phyloP scores from a whole-genome alignment of 2,329 filamentous ascomycete genomes.

The Didymellaceae sp. region DNA sequence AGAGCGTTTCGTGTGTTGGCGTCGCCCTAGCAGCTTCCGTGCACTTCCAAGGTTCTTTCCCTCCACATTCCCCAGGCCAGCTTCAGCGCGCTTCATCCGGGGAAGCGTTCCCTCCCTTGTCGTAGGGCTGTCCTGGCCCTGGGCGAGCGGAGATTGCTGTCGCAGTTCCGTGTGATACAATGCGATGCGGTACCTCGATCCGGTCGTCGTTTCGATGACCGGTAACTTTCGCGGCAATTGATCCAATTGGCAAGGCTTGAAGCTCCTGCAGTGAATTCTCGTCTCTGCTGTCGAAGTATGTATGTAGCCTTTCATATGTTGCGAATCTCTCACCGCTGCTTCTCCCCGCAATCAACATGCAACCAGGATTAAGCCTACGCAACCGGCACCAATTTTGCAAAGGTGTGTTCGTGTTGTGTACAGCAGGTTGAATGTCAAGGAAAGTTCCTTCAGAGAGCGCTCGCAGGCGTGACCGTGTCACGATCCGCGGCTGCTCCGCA shows the following conservation, averaged over 20 bases:
- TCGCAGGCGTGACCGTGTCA: no score
- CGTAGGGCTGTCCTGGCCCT: constrained; percentile 10
- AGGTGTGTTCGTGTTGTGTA: no score
- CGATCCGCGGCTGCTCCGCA: no score
- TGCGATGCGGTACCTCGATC: constrained; percentile 6
- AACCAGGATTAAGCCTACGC: no score
- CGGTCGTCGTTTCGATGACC: background rate
- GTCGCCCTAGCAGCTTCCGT: constrained; percentile 7
- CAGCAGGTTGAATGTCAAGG: no score
- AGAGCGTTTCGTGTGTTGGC: constrained; percentile 18
- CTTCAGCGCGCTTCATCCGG: constrained; percentile 27
- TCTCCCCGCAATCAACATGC: no score
- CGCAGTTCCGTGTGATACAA: background rate
- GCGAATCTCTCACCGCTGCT: constrained; percentile 18
- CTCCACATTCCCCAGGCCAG: constrained; percentile 28
- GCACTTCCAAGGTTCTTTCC: constrained; percentile 11
- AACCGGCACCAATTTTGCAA: background rate
- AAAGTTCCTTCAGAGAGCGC: no score
- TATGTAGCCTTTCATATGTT: constrained; percentile 4
- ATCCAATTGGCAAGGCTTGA: constrained; percentile 2
- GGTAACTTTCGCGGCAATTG: background rate
- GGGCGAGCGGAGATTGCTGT: constrained; percentile 5
- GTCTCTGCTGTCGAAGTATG: background rate
- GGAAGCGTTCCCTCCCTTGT: constrained; percentile 29
- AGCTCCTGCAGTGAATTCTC: background rate